Conservation (phyloP, 257 asterid genomes). For the Solanum virginianum region DNA sequence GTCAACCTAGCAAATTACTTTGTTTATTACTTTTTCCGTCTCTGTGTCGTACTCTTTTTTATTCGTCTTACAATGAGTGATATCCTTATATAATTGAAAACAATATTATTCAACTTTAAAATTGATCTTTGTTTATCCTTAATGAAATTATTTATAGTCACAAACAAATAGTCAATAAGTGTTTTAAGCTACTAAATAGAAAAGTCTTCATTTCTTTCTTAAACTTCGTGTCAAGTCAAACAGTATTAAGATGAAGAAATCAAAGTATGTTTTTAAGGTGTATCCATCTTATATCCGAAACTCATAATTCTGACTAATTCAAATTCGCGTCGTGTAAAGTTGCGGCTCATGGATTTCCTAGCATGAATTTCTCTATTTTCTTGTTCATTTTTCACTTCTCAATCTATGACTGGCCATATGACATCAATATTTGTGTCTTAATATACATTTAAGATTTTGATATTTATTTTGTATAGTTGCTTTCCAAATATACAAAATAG, state of each 20-base stretch:
- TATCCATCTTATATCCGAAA: background rate
- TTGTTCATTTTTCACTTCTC: background rate
- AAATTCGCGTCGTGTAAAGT: background rate
- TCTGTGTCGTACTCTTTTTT: background rate
- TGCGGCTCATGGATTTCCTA: too few species aligned
- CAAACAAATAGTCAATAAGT: too few species aligned
- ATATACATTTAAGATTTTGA: background rate
- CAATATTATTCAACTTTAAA: too few species aligned
- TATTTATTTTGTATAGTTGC: background rate
- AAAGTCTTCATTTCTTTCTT: fast-evolving
- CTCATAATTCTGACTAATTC: background rate
- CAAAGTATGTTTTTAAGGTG: background rate
- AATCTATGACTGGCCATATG: background rate
- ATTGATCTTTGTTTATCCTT: too few species aligned
- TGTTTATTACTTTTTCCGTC: background rate
- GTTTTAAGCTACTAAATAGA: too few species aligned
- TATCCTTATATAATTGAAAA: too few species aligned
- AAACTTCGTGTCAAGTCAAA: background rate
- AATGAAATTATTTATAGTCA: too few species aligned
- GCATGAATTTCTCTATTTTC: background rate
- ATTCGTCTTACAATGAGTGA: fast-evolving
- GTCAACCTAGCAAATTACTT: background rate
- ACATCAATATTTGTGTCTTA: background rate
- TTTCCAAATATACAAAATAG: too few species aligned
- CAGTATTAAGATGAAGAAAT: fast-evolving